A percentile compares a stretch with the other conserved stretches of the same genome.
Conservation (phyloP, 139 green algal species). For the Volvox africanus region DNA sequence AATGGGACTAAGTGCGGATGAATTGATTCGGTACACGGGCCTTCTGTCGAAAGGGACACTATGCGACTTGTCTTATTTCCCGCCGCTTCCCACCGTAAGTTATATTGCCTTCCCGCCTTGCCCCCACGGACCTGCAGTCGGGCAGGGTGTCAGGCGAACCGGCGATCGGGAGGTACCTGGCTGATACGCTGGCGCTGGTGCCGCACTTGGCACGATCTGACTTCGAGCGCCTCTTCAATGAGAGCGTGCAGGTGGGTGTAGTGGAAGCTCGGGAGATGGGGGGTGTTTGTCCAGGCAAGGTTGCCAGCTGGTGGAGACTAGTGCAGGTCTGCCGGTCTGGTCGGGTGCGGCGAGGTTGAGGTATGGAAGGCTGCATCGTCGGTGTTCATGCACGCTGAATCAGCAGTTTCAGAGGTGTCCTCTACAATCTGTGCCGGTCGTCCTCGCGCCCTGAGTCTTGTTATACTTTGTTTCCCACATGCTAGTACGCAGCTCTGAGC, state of each 20-base stretch:
- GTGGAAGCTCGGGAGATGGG: background rate
- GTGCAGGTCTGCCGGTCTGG: background rate
- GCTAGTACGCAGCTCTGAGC: no score
- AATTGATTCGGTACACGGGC: background rate
- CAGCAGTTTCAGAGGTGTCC: no score
- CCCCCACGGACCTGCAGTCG: conserved; percentile 58
- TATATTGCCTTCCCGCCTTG: background rate
- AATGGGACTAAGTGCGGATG: background rate
- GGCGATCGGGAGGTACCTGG: conserved; percentile 86
- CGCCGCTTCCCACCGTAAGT: background rate
- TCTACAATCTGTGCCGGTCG: no score
- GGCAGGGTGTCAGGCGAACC: conserved; percentile 74
- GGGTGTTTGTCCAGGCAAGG: background rate
- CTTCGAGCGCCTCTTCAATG: conserved; percentile 88
- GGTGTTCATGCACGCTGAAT: background rate
- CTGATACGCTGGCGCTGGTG: conserved; percentile 89
- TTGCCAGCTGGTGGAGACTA: background rate
- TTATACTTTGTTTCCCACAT: no score
- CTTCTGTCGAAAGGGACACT: background rate
- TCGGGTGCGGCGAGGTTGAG: background rate
- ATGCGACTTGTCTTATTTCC: background rate
- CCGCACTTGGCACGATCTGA: conserved; percentile 79
- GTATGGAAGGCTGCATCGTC: background rate
- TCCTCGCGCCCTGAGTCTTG: no score
- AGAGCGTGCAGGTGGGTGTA: conserved; percentile 79